These are phyloP conservation scores for Penicillium dipodomyicola DNA, from an alignment of 495 filamentous ascomycete species.

Conservation along the genomic window DNA sequence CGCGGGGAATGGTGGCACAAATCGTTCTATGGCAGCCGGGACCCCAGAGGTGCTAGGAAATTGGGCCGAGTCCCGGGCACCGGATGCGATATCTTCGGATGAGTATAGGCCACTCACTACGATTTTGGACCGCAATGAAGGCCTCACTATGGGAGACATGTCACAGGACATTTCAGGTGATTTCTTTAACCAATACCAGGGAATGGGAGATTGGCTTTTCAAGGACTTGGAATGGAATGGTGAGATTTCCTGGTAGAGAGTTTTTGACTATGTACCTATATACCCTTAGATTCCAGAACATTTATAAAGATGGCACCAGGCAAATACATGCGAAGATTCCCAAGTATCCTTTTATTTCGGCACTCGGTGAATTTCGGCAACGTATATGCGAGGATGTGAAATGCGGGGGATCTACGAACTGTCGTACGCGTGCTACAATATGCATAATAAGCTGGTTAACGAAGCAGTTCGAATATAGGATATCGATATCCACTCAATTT, in stretches of 20 bases:
- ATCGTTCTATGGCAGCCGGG: neutral
- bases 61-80: conserved; percentile 8
- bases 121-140: conserved; percentile 16
- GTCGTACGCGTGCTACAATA: too few species aligned
- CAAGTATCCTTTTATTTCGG: conserved; percentile 11
- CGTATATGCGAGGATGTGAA: conserved; percentile 7
- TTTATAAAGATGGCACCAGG: neutral
- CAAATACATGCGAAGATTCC: neutral
- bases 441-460: neutral
- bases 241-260: conserved; percentile 9
- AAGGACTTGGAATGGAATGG: conserved; percentile 19
- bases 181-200: conserved; percentile 23
- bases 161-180: neutral
- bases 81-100: conserved; percentile 7
- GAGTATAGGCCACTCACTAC: conserved; percentile 21
- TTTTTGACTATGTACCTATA: neutral
- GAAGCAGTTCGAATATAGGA: neutral
- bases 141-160: conserved; percentile 16
- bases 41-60: neutral
- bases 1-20: neutral
- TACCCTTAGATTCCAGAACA: neutral
- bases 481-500: too few species aligned
- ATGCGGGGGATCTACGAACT: conserved; percentile 19
- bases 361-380: conserved; percentile 23
- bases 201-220: conserved; percentile 24